phyloP scores from a whole-genome alignment of 2,329 filamentous ascomycete genomes.

The Pseudocercospora crystallina region DNA sequence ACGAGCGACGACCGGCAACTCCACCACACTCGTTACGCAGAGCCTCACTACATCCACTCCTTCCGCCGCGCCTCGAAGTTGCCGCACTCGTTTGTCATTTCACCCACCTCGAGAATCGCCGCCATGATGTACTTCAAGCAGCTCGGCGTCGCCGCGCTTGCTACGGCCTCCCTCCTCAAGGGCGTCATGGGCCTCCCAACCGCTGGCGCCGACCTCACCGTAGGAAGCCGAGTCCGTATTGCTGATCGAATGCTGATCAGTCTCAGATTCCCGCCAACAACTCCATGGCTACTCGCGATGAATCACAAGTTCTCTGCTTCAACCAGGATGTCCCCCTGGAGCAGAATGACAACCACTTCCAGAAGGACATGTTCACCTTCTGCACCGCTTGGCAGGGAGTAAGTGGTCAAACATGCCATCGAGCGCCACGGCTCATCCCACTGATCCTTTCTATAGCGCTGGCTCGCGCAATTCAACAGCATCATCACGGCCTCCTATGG shows the following conservation, averaged over 20 bases:
- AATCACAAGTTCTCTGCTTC: slow-evolving; percentile 1
- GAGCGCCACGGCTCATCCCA: background rate
- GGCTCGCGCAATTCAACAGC: background rate
- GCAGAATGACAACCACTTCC: background rate
- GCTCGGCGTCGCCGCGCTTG: background rate
- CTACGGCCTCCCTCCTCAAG: background rate
- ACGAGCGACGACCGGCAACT: background rate
- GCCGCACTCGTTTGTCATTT: too few species aligned
- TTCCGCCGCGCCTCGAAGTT: too few species aligned
- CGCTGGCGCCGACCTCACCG: background rate
- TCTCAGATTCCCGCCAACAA: background rate
- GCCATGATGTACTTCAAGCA: slow-evolving; percentile 4
- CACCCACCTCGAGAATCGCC: background rate
- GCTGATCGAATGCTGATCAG: background rate
- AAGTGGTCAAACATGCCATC: background rate
- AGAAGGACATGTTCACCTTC: background rate
- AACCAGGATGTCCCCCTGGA: background rate
- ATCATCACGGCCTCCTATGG: background rate
- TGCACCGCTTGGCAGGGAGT: background rate
- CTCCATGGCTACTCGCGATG: background rate
- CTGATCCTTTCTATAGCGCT: background rate
- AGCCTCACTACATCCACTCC: background rate
- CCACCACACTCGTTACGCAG: background rate
- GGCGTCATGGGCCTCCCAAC: background rate
- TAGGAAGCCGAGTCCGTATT: background rate